A percentile compares a stretch with the other conserved stretches of the same genome.
These are phyloP conservation scores for Funneliformis caledonium DNA, from an alignment of 371 early-diverging fungal genomes.

Conservation along the genomic window DNA sequence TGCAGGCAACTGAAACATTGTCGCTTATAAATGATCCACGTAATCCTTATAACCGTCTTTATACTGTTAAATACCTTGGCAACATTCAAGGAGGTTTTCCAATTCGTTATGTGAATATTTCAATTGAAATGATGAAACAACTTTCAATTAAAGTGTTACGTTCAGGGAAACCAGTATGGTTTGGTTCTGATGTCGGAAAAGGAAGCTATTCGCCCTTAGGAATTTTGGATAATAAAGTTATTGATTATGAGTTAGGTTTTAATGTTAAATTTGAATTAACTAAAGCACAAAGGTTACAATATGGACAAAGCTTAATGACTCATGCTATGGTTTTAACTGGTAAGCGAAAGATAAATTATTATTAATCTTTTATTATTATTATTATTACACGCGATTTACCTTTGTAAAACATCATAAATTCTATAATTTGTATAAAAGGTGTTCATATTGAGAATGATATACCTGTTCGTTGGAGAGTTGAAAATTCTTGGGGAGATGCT, in stretches of 20 bases:
- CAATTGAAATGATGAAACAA: slow-evolving; percentile 61
- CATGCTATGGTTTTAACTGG: slow-evolving; percentile 86
- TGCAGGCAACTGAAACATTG: slow-evolving; percentile 64
- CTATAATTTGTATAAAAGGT: slow-evolving; percentile 41
- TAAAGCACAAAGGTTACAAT: slow-evolving; percentile 76
- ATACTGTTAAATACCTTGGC: slow-evolving; percentile 78
- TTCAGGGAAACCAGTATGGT: slow-evolving; percentile 77
- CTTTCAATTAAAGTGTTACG: slow-evolving; percentile 65
- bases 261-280: slow-evolving; percentile 63
- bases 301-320: slow-evolving; percentile 79
- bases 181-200: slow-evolving; percentile 84
- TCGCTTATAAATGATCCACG: slow-evolving; percentile 84
- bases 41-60: slow-evolving; percentile 61
- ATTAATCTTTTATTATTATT: background rate
- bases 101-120: slow-evolving; percentile 73
- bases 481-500: slow-evolving; percentile 78
- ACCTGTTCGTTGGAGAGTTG: slow-evolving; percentile 79
- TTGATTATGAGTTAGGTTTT: slow-evolving; percentile 74
- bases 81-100: slow-evolving; percentile 72
- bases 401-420: background rate
- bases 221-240: slow-evolving; percentile 68
- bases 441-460: slow-evolving; percentile 70
- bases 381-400: background rate
- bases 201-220: slow-evolving; percentile 55
- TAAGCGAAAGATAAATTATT: background rate